phyloP scores from a whole-genome alignment of 2,329 filamentous ascomycete genomes.

The Sclerotinia spermophila region DNA sequence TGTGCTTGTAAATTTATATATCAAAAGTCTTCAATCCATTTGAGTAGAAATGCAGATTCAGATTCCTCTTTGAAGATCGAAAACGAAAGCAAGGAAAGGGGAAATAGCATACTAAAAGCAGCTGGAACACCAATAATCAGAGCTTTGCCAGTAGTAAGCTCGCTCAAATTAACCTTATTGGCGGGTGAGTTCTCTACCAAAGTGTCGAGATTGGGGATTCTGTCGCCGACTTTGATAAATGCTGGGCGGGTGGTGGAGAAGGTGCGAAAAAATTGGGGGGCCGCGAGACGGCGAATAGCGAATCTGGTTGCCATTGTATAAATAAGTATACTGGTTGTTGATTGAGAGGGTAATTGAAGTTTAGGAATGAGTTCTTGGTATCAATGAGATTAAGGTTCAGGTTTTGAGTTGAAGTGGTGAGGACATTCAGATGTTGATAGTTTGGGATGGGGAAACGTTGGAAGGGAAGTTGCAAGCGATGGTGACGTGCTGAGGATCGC shows the following conservation, averaged over 20 bases:
- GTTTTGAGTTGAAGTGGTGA: neutral
- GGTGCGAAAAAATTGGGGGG: slow-evolving; percentile 22
- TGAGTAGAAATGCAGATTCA: neutral
- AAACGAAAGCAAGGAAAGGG: neutral
- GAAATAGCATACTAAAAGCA: slow-evolving; percentile 57
- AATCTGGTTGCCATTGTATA: slow-evolving; percentile 30
- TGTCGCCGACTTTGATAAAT: slow-evolving; percentile 73
- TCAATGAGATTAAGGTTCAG: neutral
- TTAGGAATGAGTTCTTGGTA: too few relatives aligned
- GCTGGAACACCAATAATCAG: slow-evolving; percentile 83
- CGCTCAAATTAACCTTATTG: slow-evolving; percentile 84
- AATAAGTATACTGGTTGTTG: neutral
- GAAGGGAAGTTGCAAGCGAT: slow-evolving; percentile 12
- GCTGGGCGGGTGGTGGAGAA: slow-evolving; percentile 64
- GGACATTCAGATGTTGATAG: neutral
- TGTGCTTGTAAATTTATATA: neutral
- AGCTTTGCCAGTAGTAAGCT: slow-evolving; percentile 68
- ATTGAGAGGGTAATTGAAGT: slow-evolving; percentile 3
- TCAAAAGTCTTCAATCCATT: neutral
- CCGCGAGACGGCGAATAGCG: slow-evolving; percentile 27
- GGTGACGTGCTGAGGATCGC: neutral
- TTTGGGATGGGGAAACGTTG: neutral
- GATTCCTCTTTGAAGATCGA: neutral
- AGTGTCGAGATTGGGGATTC: slow-evolving; percentile 71
- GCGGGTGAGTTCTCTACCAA: slow-evolving; percentile 83